phyloP scores from a whole-genome alignment of 2,329 filamentous ascomycete genomes.

The Albophoma yamanashiensis region DNA sequence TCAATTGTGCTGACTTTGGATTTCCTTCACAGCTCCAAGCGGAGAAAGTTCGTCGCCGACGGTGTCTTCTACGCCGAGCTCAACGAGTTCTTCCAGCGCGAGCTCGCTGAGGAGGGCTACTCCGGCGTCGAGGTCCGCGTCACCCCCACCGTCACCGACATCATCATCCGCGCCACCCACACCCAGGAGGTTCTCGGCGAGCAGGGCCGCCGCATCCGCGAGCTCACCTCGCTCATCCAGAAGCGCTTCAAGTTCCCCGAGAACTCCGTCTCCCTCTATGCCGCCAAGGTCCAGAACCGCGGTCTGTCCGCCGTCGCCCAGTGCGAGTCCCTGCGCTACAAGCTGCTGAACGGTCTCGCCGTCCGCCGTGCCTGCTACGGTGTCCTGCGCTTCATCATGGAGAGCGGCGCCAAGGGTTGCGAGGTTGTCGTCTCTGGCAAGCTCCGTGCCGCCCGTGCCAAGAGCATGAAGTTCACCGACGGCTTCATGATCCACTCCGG shows the following conservation, averaged over 20 bases:
- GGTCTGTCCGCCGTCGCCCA: slow-evolving; percentile 99
- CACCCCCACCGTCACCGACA: slow-evolving; percentile 98
- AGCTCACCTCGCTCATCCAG: slow-evolving; percentile 99
- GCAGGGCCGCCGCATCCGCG: slow-evolving; percentile 99
- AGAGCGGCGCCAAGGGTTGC: slow-evolving; percentile 98
- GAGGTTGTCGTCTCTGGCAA: slow-evolving; percentile 99
- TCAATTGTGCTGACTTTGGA: slow-evolving; percentile 1
- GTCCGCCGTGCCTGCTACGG: slow-evolving; percentile 99
- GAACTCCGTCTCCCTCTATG: slow-evolving; percentile 99
- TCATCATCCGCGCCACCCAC: slow-evolving; percentile 99
- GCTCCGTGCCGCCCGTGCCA: slow-evolving; percentile 96
- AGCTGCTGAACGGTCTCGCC: slow-evolving; percentile 98
- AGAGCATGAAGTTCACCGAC: slow-evolving; percentile 99
- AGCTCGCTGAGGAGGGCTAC: slow-evolving; percentile 99
- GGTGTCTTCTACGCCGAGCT: slow-evolving; percentile 99
- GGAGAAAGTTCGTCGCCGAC: slow-evolving; percentile 92
- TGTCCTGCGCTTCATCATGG: slow-evolving; percentile 99
- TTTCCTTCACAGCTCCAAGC: slow-evolving; percentile 58
- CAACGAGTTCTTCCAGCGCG: slow-evolving; percentile 99
- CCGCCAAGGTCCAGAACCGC: slow-evolving; percentile 99
- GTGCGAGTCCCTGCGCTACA: slow-evolving; percentile 99
- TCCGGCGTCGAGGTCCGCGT: slow-evolving; percentile 99
- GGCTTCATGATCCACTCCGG: slow-evolving; percentile 99
- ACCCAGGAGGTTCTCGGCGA: slow-evolving; percentile 99
- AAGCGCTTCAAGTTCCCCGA: slow-evolving; percentile 99